Evolutionary conservation across 176 grass and related monocot genomes (phyloP).

Genomic region (Bonia amplexicaulis): DNA sequence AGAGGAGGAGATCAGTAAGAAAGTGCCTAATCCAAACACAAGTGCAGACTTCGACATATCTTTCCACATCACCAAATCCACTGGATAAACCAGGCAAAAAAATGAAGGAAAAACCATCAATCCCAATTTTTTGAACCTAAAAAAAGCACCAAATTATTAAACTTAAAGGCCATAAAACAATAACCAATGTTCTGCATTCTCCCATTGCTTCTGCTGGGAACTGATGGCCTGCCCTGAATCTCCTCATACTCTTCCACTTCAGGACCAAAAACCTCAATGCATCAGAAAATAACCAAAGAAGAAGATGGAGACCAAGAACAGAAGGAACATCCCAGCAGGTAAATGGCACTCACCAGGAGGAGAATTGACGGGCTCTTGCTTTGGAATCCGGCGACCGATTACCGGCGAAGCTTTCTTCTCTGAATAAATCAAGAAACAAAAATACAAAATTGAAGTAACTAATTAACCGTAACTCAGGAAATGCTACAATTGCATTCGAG

Average conservation of each 20-base stretch:
- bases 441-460: background rate
- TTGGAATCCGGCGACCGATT: slow-evolving; percentile 8
- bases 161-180: background rate
- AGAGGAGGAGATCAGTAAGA: slow-evolving; percentile 77
- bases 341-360: slow-evolving; percentile 39
- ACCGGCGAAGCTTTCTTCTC: slow-evolving; percentile 46
- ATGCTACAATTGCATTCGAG: background rate
- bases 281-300: background rate
- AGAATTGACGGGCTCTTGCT: slow-evolving; percentile 51
- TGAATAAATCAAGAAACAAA: slow-evolving; percentile 19
- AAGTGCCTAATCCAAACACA: slow-evolving; percentile 89
- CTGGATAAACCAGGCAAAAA: slow-evolving; percentile 31
- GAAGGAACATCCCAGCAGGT: background rate
- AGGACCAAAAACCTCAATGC: slow-evolving; percentile 9
- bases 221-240: slow-evolving; percentile 35
- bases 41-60: slow-evolving; percentile 86
- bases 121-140: background rate
- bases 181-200: slow-evolving; percentile 91
- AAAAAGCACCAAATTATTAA: background rate
- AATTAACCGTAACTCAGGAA: background rate
- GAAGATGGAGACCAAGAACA: slow-evolving; percentile 25
- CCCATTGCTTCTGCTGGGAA: slow-evolving; percentile 23
- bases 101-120: background rate
- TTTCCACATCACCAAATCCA: slow-evolving; percentile 97
- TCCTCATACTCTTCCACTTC: slow-evolving; percentile 63